Conservation (phyloP, 441 rosid species). For the Bocquillonia castaneifolia region DNA sequence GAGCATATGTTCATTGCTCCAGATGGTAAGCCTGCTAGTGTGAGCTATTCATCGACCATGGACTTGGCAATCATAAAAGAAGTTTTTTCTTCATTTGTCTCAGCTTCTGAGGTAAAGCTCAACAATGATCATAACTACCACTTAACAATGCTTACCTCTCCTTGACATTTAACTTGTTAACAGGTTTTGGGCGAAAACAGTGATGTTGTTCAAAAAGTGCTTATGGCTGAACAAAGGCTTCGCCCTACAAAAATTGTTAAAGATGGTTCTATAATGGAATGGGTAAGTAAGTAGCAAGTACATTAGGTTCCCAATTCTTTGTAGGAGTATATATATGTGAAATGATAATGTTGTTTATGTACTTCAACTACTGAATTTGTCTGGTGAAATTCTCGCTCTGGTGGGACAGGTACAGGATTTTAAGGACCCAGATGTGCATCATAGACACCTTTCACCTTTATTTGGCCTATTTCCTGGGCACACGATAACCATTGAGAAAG, state of each 20-base stretch:
- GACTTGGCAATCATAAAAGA: slow-evolving; percentile 80
- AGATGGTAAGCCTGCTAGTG: slow-evolving; percentile 63
- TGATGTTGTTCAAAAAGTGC: slow-evolving; percentile 51
- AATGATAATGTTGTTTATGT: no score
- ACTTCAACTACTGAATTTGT: neutral
- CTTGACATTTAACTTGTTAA: no score
- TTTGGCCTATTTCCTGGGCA: slow-evolving; percentile 93
- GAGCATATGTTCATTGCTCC: slow-evolving; percentile 81
- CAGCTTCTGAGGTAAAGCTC: slow-evolving; percentile 80
- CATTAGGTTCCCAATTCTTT: neutral
- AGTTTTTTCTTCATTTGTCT: slow-evolving; percentile 55
- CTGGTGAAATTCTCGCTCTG: slow-evolving; percentile 15
- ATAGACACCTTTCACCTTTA: slow-evolving; percentile 83
- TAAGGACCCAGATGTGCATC: slow-evolving; percentile 79
- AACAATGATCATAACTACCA: slow-evolving; percentile 6
- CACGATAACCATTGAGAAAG: slow-evolving; percentile 55
- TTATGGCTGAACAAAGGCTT: slow-evolving; percentile 56
- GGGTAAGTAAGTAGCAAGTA: slow-evolving; percentile 41
- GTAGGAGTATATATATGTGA: no score
- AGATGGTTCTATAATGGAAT: slow-evolving; percentile 92
- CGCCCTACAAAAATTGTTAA: slow-evolving; percentile 56
- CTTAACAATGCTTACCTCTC: no score
- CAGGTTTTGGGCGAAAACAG: slow-evolving; percentile 61
- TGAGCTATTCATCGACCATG: slow-evolving; percentile 95
- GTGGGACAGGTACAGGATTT: slow-evolving; percentile 63